A percentile compares a stretch with the other conserved stretches of the same genome.
Conservation (phyloP, 169 alveolate genomes). For the Toxoplasma gondii region DNA sequence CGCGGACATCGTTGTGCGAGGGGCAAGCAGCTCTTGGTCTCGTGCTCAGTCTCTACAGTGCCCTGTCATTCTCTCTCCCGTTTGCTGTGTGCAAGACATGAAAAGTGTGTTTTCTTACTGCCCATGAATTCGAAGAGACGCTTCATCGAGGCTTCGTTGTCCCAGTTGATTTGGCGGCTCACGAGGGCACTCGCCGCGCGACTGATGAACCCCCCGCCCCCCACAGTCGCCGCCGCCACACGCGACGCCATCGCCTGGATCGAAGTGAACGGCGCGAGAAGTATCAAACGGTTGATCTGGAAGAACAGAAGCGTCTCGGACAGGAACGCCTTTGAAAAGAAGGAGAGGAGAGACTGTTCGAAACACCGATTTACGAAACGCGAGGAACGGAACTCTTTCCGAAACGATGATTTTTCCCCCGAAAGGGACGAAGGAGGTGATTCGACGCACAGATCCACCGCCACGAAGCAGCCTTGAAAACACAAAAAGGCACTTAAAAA, state of each 20-base stretch:
- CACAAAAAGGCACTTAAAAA: background rate
- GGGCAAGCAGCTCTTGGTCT: background rate
- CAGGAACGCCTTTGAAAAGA: background rate
- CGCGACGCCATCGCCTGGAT: conserved; percentile 61
- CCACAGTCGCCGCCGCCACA: conserved; percentile 49
- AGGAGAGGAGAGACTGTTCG: too few species aligned
- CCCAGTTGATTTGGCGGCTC: conserved; percentile 57
- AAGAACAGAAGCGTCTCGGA: background rate
- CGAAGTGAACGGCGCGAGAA: conserved; percentile 61
- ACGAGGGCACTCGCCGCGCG: conserved; percentile 58
- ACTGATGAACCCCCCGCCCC: conserved; percentile 47
- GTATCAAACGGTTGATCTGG: conserved; percentile 58
- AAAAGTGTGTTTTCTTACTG: too few species aligned
- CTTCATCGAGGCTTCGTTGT: conserved; percentile 41
- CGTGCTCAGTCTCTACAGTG: background rate
- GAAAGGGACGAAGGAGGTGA: background rate
- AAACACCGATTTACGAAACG: too few species aligned
- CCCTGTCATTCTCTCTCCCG: too few species aligned
- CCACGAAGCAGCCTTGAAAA: background rate
- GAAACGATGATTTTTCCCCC: too few species aligned
- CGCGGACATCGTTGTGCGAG: background rate
- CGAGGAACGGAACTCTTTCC: too few species aligned
- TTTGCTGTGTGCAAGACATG: too few species aligned
- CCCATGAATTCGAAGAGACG: background rate
- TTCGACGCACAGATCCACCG: background rate